A percentile compares a stretch with the other conserved stretches of the same genome.
Conservation (phyloP, 2,329 filamentous ascomycete species). For the Lachnellula occidentalis region DNA sequence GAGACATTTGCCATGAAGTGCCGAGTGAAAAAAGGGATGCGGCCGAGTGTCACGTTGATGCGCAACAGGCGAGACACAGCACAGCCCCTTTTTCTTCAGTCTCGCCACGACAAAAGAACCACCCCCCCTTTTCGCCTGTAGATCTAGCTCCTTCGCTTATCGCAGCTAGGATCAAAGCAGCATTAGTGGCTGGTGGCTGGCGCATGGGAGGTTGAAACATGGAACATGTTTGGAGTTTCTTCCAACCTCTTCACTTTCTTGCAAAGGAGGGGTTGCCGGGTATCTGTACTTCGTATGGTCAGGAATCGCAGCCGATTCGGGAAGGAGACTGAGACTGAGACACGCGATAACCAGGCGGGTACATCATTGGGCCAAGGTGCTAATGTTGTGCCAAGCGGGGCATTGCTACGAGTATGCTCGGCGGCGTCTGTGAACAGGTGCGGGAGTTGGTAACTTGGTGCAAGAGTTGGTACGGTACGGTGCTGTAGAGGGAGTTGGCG, state of each 20-base stretch:
- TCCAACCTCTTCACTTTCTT: neutral
- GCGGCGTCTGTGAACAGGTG: neutral
- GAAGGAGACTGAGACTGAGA: neutral
- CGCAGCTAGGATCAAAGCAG: neutral
- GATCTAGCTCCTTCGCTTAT: constrained; percentile 6
- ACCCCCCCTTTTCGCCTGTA: neutral
- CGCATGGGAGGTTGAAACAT: neutral
- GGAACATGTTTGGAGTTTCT: neutral
- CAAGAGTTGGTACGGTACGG: no score
- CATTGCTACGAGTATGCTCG: constrained; percentile 4
- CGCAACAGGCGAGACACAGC: neutral
- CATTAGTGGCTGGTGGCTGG: neutral
- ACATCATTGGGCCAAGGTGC: constrained; percentile 2
- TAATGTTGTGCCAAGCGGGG: constrained; percentile 6
- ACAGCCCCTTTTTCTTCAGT: neutral
- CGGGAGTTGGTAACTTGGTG: no score
- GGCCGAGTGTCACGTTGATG: neutral
- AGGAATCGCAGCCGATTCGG: neutral
- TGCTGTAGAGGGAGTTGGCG: neutral
- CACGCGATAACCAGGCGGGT: neutral
- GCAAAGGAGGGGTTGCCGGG: neutral
- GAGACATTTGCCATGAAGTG: neutral
- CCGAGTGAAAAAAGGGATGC: neutral
- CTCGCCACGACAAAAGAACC: neutral
- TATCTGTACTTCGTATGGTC: neutral